Evolutionary conservation across 441 rosid species (phyloP).

Genomic region (Gossypium gossypioides): DNA sequence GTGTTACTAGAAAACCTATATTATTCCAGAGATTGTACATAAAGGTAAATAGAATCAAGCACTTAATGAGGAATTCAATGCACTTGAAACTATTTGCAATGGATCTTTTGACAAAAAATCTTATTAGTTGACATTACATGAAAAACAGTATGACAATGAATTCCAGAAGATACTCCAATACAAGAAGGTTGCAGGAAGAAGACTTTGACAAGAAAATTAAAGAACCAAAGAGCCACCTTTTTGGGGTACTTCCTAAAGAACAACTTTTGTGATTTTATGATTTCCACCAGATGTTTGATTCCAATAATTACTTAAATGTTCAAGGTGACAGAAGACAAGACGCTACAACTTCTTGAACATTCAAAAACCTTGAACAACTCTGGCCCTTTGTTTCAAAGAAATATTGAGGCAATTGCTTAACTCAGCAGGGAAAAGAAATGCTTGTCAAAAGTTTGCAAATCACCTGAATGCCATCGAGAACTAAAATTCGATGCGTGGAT

Average conservation of each 20-base stretch:
- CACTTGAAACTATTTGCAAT: neutral
- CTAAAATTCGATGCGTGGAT: conserved; percentile 54
- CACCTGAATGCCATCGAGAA: conserved; percentile 84
- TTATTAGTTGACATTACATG: neutral
- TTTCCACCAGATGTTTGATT: neutral
- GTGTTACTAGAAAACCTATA: neutral
- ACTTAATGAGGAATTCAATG: neutral
- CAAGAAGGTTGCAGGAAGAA: neutral
- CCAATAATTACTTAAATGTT: neutral
- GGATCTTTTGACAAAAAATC: neutral
- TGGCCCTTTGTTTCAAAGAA: neutral
- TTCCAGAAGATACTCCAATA: neutral
- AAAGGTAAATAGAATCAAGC: neutral
- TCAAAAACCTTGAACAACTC: neutral
- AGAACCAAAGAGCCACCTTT: neutral
- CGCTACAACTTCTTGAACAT: neutral
- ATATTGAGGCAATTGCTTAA: neutral
- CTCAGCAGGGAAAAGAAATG: neutral
- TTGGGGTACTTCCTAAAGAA: neutral
- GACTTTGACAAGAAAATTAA: neutral
- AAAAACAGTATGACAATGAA: neutral
- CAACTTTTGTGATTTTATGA: neutral
- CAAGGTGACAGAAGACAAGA: neutral
- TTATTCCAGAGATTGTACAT: neutral
- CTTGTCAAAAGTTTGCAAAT: neutral